phyloP scores from a whole-genome alignment of 1,284 basidiomycete genomes.

The Exobasidium rhododendri region DNA sequence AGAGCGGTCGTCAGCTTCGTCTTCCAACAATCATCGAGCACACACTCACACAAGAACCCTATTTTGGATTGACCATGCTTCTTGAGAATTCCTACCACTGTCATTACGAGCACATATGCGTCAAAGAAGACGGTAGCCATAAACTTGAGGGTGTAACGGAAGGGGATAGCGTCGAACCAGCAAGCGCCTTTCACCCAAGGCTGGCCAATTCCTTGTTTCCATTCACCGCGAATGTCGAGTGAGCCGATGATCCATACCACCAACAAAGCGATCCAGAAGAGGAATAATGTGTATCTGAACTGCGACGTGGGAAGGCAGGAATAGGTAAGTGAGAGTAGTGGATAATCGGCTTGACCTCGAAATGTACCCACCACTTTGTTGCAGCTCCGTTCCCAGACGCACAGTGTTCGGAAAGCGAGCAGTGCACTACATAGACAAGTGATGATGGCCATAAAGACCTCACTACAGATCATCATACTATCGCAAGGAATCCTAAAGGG shows the following conservation, averaged over 20 bases:
- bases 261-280: background rate
- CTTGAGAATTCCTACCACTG: background rate
- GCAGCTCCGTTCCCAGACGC: background rate
- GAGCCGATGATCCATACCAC: background rate
- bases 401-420: background rate
- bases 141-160: background rate
- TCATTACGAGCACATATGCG: background rate
- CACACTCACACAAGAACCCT: background rate
- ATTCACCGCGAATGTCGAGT: background rate
- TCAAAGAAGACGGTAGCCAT: background rate
- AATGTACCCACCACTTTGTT: background rate
- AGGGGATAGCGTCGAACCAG: background rate
- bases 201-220: background rate
- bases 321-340: no score
- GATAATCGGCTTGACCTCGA: no score
- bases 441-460: background rate
- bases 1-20: no score
- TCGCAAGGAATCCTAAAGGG: background rate
- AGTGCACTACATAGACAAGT: background rate
- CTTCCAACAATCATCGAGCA: no score
- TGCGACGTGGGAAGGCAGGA: background rate
- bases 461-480: background rate
- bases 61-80: background rate
- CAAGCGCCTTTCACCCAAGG: background rate
- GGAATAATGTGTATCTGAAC: background rate